Evolutionary conservation across 225 moss, liverwort and hornwort species (phyloP), one percentile per base, ranked within the genome.

Genomic region (Physcomitrium patens): DNA sequence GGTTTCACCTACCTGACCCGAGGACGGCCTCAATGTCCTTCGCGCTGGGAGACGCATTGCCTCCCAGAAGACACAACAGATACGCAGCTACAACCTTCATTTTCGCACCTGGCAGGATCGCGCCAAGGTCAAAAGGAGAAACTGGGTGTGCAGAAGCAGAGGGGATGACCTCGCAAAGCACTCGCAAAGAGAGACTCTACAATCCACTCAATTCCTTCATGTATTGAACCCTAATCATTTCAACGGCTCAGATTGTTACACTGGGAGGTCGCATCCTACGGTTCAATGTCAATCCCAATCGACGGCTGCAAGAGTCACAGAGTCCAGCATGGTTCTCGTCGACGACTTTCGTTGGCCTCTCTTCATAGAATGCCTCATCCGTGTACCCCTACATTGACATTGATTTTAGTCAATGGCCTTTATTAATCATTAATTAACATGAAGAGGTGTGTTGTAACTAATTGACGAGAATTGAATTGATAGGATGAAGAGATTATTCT

Each of bases 51-150:
- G 86, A 80, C 9, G 79, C 65, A 77, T 91, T 94, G 70, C 91
- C 94, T 77, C 94, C 94, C 80, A 94, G 49, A 19, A 91, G 85
- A 0, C 88, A 91, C 91, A 94, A 37, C 17, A 94, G 76, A 48
- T 94, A 94, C 12, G 94, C 91, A 18, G 94, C 91, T 15, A 91
- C 90, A 71, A 94, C 87, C 91, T 94, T 94, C 94, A 94, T 94
- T 10, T 67, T 81, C 10, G 52, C 65, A 26, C 10, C 57, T 12
- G 23, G 74, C 2, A 14, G 52, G 24, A 19, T 13, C 14, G 37
- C 24, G 12, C 46, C 41, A 43, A 3, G 44, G 18, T 44, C 41
- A 47, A 78, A 12, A 31, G 14, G 18, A 24, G 0, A 24, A 16
- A 66, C 10, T 23, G 23, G 53, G 16, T 53, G 76, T 51, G 52